phyloP scores from a whole-genome alignment of 2,329 filamentous ascomycete species.

The Pyricularia sp. region DNA sequence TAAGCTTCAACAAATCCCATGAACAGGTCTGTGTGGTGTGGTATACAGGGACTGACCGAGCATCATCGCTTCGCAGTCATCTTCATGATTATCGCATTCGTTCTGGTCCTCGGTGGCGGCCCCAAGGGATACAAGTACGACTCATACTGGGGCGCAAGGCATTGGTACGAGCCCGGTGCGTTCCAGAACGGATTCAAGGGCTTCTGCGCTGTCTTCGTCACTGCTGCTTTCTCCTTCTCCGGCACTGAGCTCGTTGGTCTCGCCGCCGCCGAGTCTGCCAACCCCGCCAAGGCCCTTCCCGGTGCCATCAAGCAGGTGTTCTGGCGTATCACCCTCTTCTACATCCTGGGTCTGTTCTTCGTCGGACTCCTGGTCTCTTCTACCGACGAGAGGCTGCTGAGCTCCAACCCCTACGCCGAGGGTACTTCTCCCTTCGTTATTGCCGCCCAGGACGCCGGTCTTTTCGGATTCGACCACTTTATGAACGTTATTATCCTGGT shows the following conservation, averaged over 20 bases:
- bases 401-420: conserved; percentile 32
- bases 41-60: background rate
- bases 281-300: conserved; percentile 63
- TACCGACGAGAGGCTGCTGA: conserved; percentile 33
- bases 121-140: conserved; percentile 32
- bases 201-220: conserved; percentile 60
- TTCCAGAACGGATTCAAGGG: conserved; percentile 65
- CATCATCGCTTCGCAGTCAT: conserved; percentile 25
- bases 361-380: conserved; percentile 35
- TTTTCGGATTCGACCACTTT: conserved; percentile 36
- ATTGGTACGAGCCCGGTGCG: conserved; percentile 33
- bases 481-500: conserved; percentile 46
- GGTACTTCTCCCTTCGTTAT: conserved; percentile 41
- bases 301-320: conserved; percentile 70
- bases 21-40: background rate
- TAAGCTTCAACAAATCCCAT: background rate
- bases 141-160: conserved; percentile 31
- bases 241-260: conserved; percentile 63
- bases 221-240: conserved; percentile 58
- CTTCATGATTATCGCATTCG: conserved; percentile 52
- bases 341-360: conserved; percentile 38
- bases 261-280: conserved; percentile 57
- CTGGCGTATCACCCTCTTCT: conserved; percentile 43
- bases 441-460: conserved; percentile 35
- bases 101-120: conserved; percentile 49